Conservation (phyloP, 208 protist species). For the Novymonas esmeraldas region DNA sequence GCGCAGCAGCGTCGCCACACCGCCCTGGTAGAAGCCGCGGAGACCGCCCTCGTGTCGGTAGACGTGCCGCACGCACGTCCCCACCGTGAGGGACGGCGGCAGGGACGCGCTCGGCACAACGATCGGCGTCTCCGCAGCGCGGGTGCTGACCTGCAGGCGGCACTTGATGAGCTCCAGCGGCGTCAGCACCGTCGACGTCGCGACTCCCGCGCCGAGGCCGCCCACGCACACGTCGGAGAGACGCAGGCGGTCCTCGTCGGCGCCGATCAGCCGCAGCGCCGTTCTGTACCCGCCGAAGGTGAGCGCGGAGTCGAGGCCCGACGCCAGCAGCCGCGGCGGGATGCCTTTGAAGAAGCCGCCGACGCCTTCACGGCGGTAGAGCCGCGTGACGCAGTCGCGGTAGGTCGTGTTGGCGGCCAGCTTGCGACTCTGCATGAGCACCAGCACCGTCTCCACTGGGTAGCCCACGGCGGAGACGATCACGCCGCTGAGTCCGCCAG, state of each 20-base stretch:
- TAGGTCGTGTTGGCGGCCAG: conserved; percentile 41
- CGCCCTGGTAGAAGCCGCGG: conserved; percentile 60
- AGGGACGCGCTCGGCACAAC: conserved; percentile 19
- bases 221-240: conserved; percentile 39
- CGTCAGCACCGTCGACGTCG: conserved; percentile 65
- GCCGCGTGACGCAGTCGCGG: conserved; percentile 35
- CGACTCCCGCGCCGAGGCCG: too few relatives aligned
- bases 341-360: conserved; percentile 70
- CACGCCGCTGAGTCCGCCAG: conserved; percentile 60
- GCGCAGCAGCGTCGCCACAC: conserved; percentile 54
- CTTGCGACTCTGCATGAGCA: conserved; percentile 69
- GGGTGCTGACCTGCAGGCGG: conserved; percentile 52
- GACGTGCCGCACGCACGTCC: conserved; percentile 15
- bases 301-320: conserved; percentile 62
- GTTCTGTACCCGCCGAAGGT: conserved; percentile 70
- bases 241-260: conserved; percentile 36
- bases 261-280: conserved; percentile 40
- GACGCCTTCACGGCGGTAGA: conserved; percentile 54
- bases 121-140: conserved; percentile 11
- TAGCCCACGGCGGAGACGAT: conserved; percentile 69
- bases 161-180: conserved; percentile 87
- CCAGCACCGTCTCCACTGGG: conserved; percentile 82
- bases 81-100: conserved; percentile 38
- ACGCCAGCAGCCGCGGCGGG: conserved; percentile 51
- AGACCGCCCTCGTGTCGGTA: conserved; percentile 33